Percentiles rank a stretch among this genome's conserved stretches.
Conservation (phyloP, 306 rosid genomes). For the Rosa chinensis region DNA sequence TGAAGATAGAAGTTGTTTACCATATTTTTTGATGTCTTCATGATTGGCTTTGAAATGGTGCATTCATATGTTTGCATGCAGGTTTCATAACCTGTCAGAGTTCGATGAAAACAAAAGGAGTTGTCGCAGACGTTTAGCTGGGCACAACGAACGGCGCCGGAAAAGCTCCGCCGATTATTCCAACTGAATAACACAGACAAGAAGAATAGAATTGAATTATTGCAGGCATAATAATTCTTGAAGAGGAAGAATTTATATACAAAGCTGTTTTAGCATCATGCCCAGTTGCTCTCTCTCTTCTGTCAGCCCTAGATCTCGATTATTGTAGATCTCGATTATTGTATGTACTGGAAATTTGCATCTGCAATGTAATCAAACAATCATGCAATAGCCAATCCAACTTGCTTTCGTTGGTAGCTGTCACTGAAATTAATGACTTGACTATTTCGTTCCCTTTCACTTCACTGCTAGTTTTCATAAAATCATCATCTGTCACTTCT, state of each 20-base stretch:
- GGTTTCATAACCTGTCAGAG: constrained; percentile 77
- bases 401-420: not conserved
- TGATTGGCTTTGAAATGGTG: not conserved
- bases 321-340: not conserved
- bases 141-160: constrained; percentile 92
- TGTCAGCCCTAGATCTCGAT: constrained; percentile 44
- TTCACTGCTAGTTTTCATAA: not conserved
- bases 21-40: not conserved
- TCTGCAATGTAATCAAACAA: not conserved
- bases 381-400: not conserved
- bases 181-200: constrained; percentile 18
- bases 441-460: not conserved
- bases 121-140: constrained; percentile 91
- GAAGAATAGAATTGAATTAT: not conserved
- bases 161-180: constrained; percentile 56
- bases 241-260: constrained; percentile 26
- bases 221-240: constrained; percentile 21
- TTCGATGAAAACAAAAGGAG: constrained; percentile 86
- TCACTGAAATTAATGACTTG: not conserved
- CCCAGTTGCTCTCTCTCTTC: constrained; percentile 70
- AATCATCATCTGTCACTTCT: not conserved
- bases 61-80: constrained; percentile 13
- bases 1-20: not conserved
- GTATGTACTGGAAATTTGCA: not conserved
- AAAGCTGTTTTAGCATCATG: not conserved